Base-by-base conservation (phyloP, 2,329 filamentous ascomycete genomes). In the Neonectria punicea region DNA sequence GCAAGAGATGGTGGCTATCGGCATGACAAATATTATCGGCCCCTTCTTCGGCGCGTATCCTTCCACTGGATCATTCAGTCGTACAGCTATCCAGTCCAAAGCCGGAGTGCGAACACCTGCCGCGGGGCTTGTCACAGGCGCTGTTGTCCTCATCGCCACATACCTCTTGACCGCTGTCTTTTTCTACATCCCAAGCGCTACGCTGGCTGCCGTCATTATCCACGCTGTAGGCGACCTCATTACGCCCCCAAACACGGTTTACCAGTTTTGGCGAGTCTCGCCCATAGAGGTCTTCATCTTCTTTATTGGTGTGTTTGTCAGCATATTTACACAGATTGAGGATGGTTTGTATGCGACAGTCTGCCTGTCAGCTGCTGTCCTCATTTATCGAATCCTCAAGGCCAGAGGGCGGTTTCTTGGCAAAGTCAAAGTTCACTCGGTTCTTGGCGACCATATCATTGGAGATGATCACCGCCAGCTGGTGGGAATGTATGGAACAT, bases 31-130 rank as follows among this genome's bases (percentile, higher is more conserved):
- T 77, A 84, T 98, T 41, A 85, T 98, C 8, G 94, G 93, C 1
- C 94, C 96, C 2, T 97, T 98, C 82, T 85, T 98, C 3, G 96
- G 95, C 55, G 96, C 87, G 2, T 99, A 97, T 75, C 93, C 95
- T 14, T 92, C 93, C 0, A 99, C 95, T 2, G 96, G 96, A 1
- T 98, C 96, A 3, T 98, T 98, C 84, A 97, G 93, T 39, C 90
- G 96, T 66, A 98, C 96, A 30, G 95, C 96, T 58, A 98, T 98
- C 81, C 97, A 98, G 80, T 96, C 95, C 5, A 98, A 98, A 80
- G 94, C 96, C 54, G 96, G 96, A 74, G 95, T 98, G 4, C 90
- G 93, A 25, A 98, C 94, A 0, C 95, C 95, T 1, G 89, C 97
- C 60, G 94, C 93, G 16, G 95, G 96, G 80, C 87, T 97, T 46